Conservation (phyloP, 176 grass and related monocot species). For the Luzula sylvatica region DNA sequence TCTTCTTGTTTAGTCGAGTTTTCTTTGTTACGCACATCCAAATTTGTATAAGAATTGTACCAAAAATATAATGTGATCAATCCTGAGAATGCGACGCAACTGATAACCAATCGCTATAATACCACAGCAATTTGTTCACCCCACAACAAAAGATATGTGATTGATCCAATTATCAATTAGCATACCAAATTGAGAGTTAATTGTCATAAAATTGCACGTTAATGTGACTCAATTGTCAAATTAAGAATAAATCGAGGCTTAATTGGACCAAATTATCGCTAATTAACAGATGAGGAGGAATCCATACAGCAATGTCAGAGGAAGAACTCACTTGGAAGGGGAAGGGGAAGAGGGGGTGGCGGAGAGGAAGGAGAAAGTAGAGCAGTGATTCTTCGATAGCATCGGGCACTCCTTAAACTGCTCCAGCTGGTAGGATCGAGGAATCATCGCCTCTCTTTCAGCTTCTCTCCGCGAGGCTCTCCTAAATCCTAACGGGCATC, state of each 20-base stretch:
- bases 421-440: conserved; percentile 20
- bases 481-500: too few relatives aligned
- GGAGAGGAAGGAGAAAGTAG: conserved; percentile 23
- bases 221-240: neutral
- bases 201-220: neutral
- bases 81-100: conserved; percentile 25
- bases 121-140: conserved; percentile 24
- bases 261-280: too few relatives aligned
- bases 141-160: too few relatives aligned
- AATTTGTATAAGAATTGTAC: conserved; percentile 21
- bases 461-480: too few relatives aligned
- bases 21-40: conserved; percentile 34
- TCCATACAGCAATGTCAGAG: neutral
- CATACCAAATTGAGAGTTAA: neutral
- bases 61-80: conserved; percentile 34
- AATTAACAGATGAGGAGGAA: neutral
- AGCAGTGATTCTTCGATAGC: conserved; percentile 24
- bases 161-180: too few relatives aligned
- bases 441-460: conserved; percentile 15
- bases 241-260: too few relatives aligned
- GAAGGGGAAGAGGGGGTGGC: conserved; percentile 10
- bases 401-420: conserved; percentile 36
- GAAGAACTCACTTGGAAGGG: neutral
- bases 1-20: conserved; percentile 30
- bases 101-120: conserved; percentile 18